Evolutionary conservation across 352 stramenopile species (phyloP), one percentile per base, ranked within the genome.

Genomic region (Phytophthora megakarya): DNA sequence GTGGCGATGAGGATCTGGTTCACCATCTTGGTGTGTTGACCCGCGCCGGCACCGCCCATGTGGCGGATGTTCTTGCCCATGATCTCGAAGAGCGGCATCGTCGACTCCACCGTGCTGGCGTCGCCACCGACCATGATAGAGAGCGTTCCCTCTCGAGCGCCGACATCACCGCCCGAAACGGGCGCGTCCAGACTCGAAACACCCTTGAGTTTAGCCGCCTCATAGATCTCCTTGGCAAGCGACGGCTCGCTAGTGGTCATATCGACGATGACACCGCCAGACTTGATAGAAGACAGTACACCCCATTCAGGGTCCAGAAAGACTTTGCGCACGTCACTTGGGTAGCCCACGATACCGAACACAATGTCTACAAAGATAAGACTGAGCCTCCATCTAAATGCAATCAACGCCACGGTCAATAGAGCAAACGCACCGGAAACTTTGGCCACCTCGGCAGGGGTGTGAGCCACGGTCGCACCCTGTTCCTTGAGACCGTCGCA

Each of bases 31-130:
- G 90, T 96, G 72, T 95, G 82, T 60, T 97, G 88, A 5, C 90
- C 90, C 25, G 86, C 86, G 6, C 88, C 90, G 11, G 88, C 63
- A 1, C 75, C 75, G 21, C 90, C 90, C 84, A 97, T 95, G 74
- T 96, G 86, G 28, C 87, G 84, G 26, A 97, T 92, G 58, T 97
- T 97, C 67, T 93, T 95, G 59, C 90, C 90, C 87, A 97, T 93
- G 50, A 96, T 67, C 25, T 92, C 79, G 53, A 97, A 93, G 23
- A 96, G 67, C 32, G 90, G 87, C 75, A 92, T 81, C 18, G 89
- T 76, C 3, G 70, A 65, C 37, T 93, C 82, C 35, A 96, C 77
- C 0, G 80, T 79, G 18, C 81, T 81, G 16, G 86, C 69, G 37
- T 97, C 89, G 15, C 89, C 89, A 16, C 91, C 91, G 5, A 97